These are phyloP conservation scores for Pythium plurisporium DNA, from an alignment of 352 stramenopile genomes.

Conservation along the genomic window DNA sequence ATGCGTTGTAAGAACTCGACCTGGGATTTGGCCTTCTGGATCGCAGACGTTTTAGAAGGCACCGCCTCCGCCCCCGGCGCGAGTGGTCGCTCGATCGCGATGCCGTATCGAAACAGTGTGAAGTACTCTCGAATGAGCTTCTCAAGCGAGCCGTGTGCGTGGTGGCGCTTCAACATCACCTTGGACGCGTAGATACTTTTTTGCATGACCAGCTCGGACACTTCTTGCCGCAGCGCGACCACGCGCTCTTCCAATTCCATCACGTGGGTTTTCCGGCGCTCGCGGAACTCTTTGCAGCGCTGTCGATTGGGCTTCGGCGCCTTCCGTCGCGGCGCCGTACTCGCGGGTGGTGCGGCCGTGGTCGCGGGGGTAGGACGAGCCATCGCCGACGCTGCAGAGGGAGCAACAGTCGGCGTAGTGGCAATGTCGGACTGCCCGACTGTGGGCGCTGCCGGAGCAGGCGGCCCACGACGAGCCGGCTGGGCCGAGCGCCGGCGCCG, in stretches of 20 bases:
- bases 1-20: conserved; percentile 17
- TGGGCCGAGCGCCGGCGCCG: not conserved
- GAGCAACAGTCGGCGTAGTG: not conserved
- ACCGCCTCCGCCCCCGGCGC: not conserved
- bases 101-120: conserved; percentile 23
- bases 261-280: conserved; percentile 22
- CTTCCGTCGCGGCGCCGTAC: conserved; percentile 4
- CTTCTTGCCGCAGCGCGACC: conserved; percentile 10
- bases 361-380: not conserved
- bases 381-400: conserved; percentile 1
- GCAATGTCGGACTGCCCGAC: not conserved
- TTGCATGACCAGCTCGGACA: conserved; percentile 22
- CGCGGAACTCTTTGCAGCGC: conserved; percentile 27
- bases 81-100: conserved; percentile 19
- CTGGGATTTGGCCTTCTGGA: conserved; percentile 16
- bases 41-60: not conserved
- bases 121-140: conserved; percentile 27
- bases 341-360: not conserved
- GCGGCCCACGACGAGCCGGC: not conserved
- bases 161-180: conserved; percentile 23
- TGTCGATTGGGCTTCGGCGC: conserved; percentile 27
- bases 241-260: conserved; percentile 18
- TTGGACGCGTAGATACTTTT: conserved; percentile 26
- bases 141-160: conserved; percentile 25
- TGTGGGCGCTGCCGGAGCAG: not conserved